phyloP scores from a whole-genome alignment of 805 yeast genomes.

The Nakazawaea ambrosiae region DNA sequence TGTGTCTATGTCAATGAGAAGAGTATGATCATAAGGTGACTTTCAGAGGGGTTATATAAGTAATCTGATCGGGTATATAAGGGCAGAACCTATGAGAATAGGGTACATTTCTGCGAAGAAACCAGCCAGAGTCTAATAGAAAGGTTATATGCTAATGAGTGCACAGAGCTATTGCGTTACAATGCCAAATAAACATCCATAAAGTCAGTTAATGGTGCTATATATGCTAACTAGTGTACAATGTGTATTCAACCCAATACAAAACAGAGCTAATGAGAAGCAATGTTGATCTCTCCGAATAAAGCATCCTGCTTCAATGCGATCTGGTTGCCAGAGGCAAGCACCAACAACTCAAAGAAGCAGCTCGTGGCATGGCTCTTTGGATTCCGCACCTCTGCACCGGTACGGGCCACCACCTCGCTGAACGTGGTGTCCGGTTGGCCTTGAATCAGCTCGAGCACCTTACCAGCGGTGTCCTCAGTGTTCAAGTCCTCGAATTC shows the following conservation, averaged over 20 bases:
- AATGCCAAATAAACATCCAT: too few species aligned
- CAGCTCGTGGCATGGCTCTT: conserved; percentile 60
- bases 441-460: conserved; percentile 14
- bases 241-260: neutral
- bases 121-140: too few species aligned
- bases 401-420: conserved; percentile 28
- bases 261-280: conserved; percentile 15
- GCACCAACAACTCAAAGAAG: conserved; percentile 76
- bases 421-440: conserved; percentile 25
- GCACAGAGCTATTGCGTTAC: too few species aligned
- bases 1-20: too few species aligned
- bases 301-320: conserved; percentile 50
- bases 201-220: too few species aligned
- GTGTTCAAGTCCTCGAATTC: neutral
- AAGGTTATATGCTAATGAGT: too few species aligned
- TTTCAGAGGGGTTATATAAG: too few species aligned
- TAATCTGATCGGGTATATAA: too few species aligned
- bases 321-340: conserved; percentile 73
- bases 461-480: neutral
- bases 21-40: too few species aligned
- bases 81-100: too few species aligned
- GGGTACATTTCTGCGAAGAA: too few species aligned
- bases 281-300: conserved; percentile 54
- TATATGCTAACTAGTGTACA: too few species aligned
- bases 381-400: conserved; percentile 19